A percentile compares a stretch with the other conserved stretches of the same genome.
These are phyloP conservation scores for Xylariaceae sp. DNA, from an alignment of 2,329 filamentous ascomycete genomes.

Conservation along the genomic window DNA sequence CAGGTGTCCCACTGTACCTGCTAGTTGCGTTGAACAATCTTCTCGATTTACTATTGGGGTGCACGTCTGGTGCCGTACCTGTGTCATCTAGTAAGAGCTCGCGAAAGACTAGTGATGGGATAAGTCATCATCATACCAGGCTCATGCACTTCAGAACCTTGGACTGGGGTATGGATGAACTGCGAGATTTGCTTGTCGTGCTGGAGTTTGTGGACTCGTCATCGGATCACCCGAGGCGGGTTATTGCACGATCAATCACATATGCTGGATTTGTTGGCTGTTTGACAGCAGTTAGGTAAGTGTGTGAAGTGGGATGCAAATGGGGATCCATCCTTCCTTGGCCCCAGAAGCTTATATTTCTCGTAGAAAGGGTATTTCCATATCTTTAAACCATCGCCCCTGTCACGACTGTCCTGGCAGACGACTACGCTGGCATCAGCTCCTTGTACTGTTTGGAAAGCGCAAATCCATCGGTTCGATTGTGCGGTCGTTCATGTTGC, in stretches of 20 bases:
- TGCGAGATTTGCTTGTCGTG: slow-evolving; percentile 58
- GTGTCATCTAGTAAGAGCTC: slow-evolving; percentile 25
- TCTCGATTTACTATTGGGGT: slow-evolving; percentile 69
- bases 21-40: slow-evolving; percentile 68
- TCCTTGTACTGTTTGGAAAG: slow-evolving; percentile 60
- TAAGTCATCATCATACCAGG: slow-evolving; percentile 35
- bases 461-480: slow-evolving; percentile 60
- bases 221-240: slow-evolving; percentile 38
- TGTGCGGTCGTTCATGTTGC: slow-evolving; percentile 48
- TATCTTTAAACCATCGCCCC: slow-evolving; percentile 59
- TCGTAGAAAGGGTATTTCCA: slow-evolving; percentile 48
- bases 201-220: slow-evolving; percentile 54
- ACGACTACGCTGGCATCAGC: slow-evolving; percentile 54
- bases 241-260: slow-evolving; percentile 55
- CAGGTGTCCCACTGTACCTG: slow-evolving; percentile 62
- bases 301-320: not conserved
- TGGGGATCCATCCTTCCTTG: not conserved
- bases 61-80: slow-evolving; percentile 58
- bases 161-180: slow-evolving; percentile 61
- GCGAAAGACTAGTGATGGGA: slow-evolving; percentile 50
- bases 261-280: slow-evolving; percentile 60
- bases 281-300: slow-evolving; percentile 56
- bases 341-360: slow-evolving; percentile 3
- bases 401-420: slow-evolving; percentile 51
- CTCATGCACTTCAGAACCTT: slow-evolving; percentile 64